These are phyloP conservation scores for Crucihimalaya himalaica DNA, from an alignment of 345 rosid species.

Conservation along the genomic window DNA sequence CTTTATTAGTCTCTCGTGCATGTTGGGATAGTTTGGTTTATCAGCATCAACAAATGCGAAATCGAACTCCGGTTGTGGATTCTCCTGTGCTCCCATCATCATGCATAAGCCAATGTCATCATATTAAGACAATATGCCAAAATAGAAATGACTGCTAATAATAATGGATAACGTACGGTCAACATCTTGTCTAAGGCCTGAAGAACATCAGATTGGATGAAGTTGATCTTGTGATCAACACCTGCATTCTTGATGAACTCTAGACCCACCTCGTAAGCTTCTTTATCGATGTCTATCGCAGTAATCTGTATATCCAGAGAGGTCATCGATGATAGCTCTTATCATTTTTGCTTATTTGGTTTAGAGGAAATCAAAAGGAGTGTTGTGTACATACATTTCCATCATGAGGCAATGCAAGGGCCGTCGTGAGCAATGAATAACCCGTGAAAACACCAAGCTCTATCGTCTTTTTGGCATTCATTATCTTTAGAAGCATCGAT, in stretches of 20 bases:
- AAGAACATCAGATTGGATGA: constrained; percentile 49
- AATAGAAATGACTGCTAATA: neutral
- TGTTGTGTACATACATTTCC: constrained; percentile 35
- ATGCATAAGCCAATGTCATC: constrained; percentile 6
- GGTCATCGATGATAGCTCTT: neutral
- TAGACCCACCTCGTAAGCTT: constrained; percentile 55
- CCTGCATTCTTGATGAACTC: constrained; percentile 56
- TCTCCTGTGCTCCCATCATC: neutral
- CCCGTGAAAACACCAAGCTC: constrained; percentile 68
- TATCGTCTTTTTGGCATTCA: constrained; percentile 48
- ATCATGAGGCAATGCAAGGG: constrained; percentile 49
- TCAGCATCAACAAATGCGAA: constrained; percentile 57
- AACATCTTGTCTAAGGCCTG: constrained; percentile 46
- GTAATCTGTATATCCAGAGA: constrained; percentile 41
- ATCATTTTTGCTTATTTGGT: neutral
- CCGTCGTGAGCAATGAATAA: constrained; percentile 52
- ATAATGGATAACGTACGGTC: constrained; percentile 25
- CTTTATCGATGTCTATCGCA: constrained; percentile 51
- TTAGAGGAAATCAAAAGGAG: neutral
- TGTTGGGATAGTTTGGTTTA: constrained; percentile 44
- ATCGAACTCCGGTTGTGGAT: constrained; percentile 38
- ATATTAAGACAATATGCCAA: neutral
- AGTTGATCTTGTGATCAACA: constrained; percentile 55
- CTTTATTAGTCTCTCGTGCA: constrained; percentile 41
- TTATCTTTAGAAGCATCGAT: constrained; percentile 46